phyloP scores from a whole-genome alignment of 495 filamentous ascomycete genomes.

The Aspergillus nidulans region DNA sequence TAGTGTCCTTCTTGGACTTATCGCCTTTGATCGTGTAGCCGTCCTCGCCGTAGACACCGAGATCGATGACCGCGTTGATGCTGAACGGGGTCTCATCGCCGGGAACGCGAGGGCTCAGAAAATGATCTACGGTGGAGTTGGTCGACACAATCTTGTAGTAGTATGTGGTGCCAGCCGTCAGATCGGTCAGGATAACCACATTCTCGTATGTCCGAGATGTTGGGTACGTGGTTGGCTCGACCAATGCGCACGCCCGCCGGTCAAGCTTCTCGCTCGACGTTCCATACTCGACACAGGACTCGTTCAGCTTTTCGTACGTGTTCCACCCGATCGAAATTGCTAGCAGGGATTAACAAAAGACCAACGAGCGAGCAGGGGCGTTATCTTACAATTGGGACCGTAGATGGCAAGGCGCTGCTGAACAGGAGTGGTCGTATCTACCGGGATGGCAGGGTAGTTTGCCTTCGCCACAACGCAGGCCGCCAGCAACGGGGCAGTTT shows the following conservation, averaged over 20 bases:
- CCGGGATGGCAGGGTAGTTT: conserved; percentile 48
- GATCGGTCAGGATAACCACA: conserved; percentile 36
- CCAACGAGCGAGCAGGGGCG: neutral
- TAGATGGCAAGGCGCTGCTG: conserved; percentile 57
- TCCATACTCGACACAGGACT: conserved; percentile 45
- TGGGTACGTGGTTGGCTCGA: conserved; percentile 39
- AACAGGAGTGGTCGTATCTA: conserved; percentile 51
- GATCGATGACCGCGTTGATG: conserved; percentile 48
- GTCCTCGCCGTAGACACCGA: conserved; percentile 53
- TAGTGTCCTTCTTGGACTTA: conserved; percentile 48
- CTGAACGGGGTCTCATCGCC: conserved; percentile 45
- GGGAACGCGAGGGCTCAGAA: conserved; percentile 49
- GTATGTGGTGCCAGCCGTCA: conserved; percentile 46
- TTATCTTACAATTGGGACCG: conserved; percentile 46
- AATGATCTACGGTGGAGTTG: conserved; percentile 53
- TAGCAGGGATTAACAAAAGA: conserved; percentile 17
- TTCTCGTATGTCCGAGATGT: conserved; percentile 52
- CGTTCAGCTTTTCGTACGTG: conserved; percentile 36
- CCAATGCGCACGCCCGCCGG: conserved; percentile 27
- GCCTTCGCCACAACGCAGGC: conserved; percentile 35
- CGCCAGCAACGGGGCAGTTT: conserved; percentile 39
- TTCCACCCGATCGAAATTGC: conserved; percentile 57
- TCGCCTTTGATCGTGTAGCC: conserved; percentile 50
- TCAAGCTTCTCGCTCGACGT: conserved; percentile 25
- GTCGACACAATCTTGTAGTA: conserved; percentile 53